A percentile compares a stretch with the other conserved stretches of the same genome.
Evolutionary conservation across 106 monocot genomes (phyloP).

Genomic region (Vanilla planifolia): DNA sequence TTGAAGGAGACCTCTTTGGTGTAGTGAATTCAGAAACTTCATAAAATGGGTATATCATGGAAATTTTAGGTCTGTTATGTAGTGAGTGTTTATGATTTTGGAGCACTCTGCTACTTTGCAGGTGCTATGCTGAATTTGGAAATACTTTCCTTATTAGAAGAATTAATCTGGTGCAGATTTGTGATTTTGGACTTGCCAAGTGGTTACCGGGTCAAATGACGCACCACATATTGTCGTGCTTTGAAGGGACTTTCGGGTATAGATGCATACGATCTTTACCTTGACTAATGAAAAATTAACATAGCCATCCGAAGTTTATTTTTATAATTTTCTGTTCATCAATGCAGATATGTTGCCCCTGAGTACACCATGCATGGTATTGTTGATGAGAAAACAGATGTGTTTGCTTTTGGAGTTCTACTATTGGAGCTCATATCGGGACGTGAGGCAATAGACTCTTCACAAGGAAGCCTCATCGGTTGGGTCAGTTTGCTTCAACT

Average conservation of each 20-base stretch:
- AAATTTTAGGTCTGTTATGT: too few relatives aligned
- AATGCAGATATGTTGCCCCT: slow-evolving; percentile 68
- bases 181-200: slow-evolving; percentile 86
- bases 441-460: slow-evolving; percentile 59
- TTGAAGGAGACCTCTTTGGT: too few relatives aligned
- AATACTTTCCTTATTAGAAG: too few relatives aligned
- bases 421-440: slow-evolving; percentile 91
- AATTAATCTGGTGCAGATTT: slow-evolving; percentile 49
- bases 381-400: slow-evolving; percentile 91
- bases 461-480: slow-evolving; percentile 71
- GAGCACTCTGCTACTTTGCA: too few relatives aligned
- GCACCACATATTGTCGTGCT: slow-evolving; percentile 46
- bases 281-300: too few relatives aligned
- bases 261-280: too few relatives aligned
- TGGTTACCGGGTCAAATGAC: slow-evolving; percentile 76
- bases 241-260: slow-evolving; percentile 86
- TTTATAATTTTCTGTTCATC: not conserved
- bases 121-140: too few relatives aligned
- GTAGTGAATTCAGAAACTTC: too few relatives aligned
- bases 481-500: too few relatives aligned
- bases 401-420: slow-evolving; percentile 88
- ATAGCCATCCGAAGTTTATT: too few relatives aligned
- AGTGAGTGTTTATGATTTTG: too few relatives aligned
- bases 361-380: slow-evolving; percentile 96
- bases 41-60: too few relatives aligned